Percentiles rank a stretch among this genome's conserved stretches.
These are phyloP conservation scores for Mycena metata DNA, from an alignment of 768 basidiomycete genomes.

Conservation along the genomic window DNA sequence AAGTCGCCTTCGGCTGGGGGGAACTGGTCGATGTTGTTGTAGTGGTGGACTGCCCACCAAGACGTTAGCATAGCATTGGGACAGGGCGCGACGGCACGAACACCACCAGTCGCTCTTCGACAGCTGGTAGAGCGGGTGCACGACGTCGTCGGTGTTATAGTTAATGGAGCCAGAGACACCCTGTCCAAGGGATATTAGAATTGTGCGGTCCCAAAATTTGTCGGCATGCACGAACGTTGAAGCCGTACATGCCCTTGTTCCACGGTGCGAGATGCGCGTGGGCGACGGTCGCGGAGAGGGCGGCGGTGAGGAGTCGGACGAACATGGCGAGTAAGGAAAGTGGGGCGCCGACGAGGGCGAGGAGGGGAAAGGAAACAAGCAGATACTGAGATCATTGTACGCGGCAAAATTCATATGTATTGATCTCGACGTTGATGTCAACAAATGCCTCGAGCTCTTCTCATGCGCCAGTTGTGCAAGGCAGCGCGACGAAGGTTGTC, in stretches of 20 bases:
- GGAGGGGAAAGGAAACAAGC: constrained; percentile 19
- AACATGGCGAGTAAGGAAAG: constrained; percentile 34
- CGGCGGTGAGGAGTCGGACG: constrained; percentile 27
- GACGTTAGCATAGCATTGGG: constrained; percentile 10
- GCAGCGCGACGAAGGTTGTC: too few relatives aligned
- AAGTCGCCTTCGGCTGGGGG: constrained; percentile 58
- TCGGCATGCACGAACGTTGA: constrained; percentile 51
- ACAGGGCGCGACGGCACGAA: constrained; percentile 42
- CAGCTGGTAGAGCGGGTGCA: constrained; percentile 60
- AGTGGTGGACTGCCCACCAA: constrained; percentile 50
- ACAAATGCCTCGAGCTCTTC: too few relatives aligned
- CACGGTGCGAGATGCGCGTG: constrained; percentile 60
- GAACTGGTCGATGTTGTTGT: constrained; percentile 54
- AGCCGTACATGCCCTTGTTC: constrained; percentile 60
- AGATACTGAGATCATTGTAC: neutral
- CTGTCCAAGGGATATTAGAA: constrained; percentile 36
- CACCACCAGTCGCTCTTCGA: constrained; percentile 61
- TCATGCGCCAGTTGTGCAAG: too few relatives aligned
- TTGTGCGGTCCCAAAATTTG: neutral
- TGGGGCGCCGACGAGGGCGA: constrained; percentile 26
- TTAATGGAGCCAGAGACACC: constrained; percentile 48
- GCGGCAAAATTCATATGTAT: too few relatives aligned
- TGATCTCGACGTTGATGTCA: too few relatives aligned
- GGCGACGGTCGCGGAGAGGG: constrained; percentile 36
- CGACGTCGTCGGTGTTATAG: constrained; percentile 55